These are phyloP conservation scores for Dimargaris cristalligena DNA, from an alignment of 192 early-diverging fungal genomes.

Conservation along the genomic window DNA sequence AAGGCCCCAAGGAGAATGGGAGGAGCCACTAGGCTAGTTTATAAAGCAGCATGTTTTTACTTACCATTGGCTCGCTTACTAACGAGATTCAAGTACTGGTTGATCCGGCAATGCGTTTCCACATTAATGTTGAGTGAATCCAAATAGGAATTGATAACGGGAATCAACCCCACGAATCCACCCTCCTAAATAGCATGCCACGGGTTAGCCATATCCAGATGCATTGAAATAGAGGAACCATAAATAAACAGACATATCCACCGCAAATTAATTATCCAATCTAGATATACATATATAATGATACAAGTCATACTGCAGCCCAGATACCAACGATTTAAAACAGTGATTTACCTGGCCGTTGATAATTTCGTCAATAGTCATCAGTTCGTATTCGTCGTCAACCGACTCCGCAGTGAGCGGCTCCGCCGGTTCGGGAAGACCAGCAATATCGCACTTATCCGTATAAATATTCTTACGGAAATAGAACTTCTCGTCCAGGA, in stretches of 20 bases:
- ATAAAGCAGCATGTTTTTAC: too few relatives aligned
- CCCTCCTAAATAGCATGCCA: constrained; percentile 14
- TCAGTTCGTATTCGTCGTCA: constrained; percentile 37
- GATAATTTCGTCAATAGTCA: constrained; percentile 86
- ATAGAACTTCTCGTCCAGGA: constrained; percentile 64
- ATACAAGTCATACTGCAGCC: background rate
- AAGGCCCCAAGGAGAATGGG: too few relatives aligned
- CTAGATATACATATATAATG: background rate
- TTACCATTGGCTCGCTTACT: constrained; percentile 62
- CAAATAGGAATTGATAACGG: constrained; percentile 70
- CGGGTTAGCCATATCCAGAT: background rate
- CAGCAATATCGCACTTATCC: constrained; percentile 9
- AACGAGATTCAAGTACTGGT: constrained; percentile 62
- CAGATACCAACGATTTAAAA: too few relatives aligned
- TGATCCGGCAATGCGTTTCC: constrained; percentile 47
- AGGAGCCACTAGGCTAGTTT: too few relatives aligned
- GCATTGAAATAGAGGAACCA: background rate
- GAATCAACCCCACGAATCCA: constrained; percentile 68
- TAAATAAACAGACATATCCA: background rate
- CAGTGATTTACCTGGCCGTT: constrained; percentile 45
- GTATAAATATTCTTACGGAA: constrained; percentile 75
- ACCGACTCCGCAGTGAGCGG: background rate
- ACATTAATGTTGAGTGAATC: constrained; percentile 51
- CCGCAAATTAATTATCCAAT: background rate
- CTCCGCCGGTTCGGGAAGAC: too few relatives aligned